Base-by-base conservation (phyloP, 192 early-diverging fungal species). In the Phycomyces nitens region DNA sequence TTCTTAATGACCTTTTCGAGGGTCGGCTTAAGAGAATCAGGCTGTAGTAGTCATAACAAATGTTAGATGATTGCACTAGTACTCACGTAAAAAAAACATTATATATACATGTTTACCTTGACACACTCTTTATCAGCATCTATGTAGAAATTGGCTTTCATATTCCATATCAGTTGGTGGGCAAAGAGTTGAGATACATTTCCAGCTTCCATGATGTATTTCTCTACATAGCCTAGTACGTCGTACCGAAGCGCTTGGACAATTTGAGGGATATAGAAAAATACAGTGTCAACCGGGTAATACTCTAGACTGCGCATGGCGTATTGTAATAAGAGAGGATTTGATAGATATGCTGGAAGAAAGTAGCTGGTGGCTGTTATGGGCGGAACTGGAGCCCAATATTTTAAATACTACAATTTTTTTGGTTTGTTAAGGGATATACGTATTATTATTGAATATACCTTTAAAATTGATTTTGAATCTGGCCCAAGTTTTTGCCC, bases 161-260 rank as follows among this genome's bases (percentile, higher is more conserved):
- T 99, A 76, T 99, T 99, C 97, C 97, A 99, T 59, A 99, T 96
- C 53, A 99, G 96, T 80, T 99, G 97, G 76, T 99, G 97, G 16
- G 97, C 96, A 85, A 99, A 99, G 18, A 92, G 84, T 77, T 98
- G 97, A 44, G 94, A 97, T 7, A 91, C 88, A 66, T 87, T 84
- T 11, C 93, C 97, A 3, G 97, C 91, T n/a, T 90, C 88, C 69
- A 99, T 77, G 53, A 99, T 97, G 60, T 90, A 98, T 27, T 88
- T 84, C 70, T 96, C 94, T 15, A 96, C 86, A 76, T 99, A 98
- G 16, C 97, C 96, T 44, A 84, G 72, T 16, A 75, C 74, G 61
- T 98, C 96, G 64, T 91, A 80, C 20, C 96, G 89, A 42, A 99
- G 80, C 7, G 95, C 93, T 78, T 98, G 97, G 6, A 98, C 96